Evolutionary conservation across 495 filamentous ascomycete genomes (phyloP), one percentile per base, ranked within the genome.

Genomic region (Neurospora sp.): DNA sequence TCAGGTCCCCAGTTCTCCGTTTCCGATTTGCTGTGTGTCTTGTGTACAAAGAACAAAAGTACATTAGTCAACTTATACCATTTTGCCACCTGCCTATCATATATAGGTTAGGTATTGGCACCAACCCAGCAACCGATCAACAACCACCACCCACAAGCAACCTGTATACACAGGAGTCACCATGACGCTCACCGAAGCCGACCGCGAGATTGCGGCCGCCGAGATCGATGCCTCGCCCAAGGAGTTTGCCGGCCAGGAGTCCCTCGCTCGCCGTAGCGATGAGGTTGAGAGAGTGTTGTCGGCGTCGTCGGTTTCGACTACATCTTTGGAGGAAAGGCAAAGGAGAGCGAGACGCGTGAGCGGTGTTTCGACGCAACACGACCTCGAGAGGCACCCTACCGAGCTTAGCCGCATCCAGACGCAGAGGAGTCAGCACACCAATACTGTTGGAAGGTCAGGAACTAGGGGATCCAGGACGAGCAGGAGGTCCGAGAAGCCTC

Each of bases 361-460:
- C 71, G 84, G 88, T 48, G 82, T 89, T n/a, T 84, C 87, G 40
- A 94, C 91, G 8, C 85, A 87, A 71, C 79, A 83, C 76, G 90
- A 90, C 74, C 83, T 93, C n/a, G 92, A 93, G 75, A 82, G 90
- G 73, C 87, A 93, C 78, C 86, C 85, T n/a, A 94, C 92, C 59
- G 91, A 89, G 69, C 81, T 96, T 22, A 90, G 89, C 76, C 87
- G 93, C 10, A 94, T 94, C 72, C 87, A 92, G 71, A 96, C 92
- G 4, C 87, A 88, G 20, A 79, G 88, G 69, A 92, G 87, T 70
- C 92, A 94, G 80, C 92, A 95, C 79, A 89, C 84, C 76, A 89
- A 82, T 22, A 95, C 93, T 31, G 91, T 96, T 17, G 93, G 93
- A 16, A 83, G 87, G 10, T 16, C 27, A 61, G 53, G 53, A 61